These are phyloP conservation scores for Echria macrotheca DNA, from an alignment of 495 filamentous ascomycete species.

Conservation along the genomic window DNA sequence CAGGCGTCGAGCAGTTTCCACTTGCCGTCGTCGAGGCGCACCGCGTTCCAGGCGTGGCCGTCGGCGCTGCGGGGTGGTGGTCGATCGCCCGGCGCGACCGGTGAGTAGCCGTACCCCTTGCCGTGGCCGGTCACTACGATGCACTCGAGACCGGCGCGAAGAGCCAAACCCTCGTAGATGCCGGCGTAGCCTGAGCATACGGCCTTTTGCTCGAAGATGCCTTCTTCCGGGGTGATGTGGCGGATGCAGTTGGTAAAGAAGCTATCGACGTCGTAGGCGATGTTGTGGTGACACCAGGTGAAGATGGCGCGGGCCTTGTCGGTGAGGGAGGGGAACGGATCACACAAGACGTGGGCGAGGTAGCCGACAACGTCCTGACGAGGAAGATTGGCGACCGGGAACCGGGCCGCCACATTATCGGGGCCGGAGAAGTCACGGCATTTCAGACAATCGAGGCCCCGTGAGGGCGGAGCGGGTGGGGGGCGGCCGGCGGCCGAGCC, in stretches of 20 bases:
- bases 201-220: slow-evolving; percentile 66
- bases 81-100: slow-evolving; percentile 47
- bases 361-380: slow-evolving; percentile 55
- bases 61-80: slow-evolving; percentile 50
- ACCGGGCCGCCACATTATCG: slow-evolving; percentile 71
- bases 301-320: slow-evolving; percentile 92
- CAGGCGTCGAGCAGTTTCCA: slow-evolving; percentile 93
- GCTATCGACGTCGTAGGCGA: slow-evolving; percentile 70
- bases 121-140: slow-evolving; percentile 73
- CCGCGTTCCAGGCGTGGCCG: slow-evolving; percentile 87
- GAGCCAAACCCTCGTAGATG: slow-evolving; percentile 71
- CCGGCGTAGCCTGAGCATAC: slow-evolving; percentile 90
- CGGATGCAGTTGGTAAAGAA: slow-evolving; percentile 69
- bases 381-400: slow-evolving; percentile 65
- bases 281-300: slow-evolving; percentile 92
- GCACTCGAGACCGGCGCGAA: slow-evolving; percentile 65
- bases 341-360: slow-evolving; percentile 71
- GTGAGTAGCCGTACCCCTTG: slow-evolving; percentile 71
- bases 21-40: slow-evolving; percentile 72
- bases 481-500: slow-evolving; percentile 8
- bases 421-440: slow-evolving; percentile 85
- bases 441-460: slow-evolving; percentile 52
- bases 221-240: slow-evolving; percentile 62
- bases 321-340: slow-evolving; percentile 71
- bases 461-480: background rate